A percentile compares a stretch with the other conserved stretches of the same genome.
These are phyloP conservation scores for Phytophthora fragariae DNA, from an alignment of 352 stramenopile genomes.

Conservation along the genomic window DNA sequence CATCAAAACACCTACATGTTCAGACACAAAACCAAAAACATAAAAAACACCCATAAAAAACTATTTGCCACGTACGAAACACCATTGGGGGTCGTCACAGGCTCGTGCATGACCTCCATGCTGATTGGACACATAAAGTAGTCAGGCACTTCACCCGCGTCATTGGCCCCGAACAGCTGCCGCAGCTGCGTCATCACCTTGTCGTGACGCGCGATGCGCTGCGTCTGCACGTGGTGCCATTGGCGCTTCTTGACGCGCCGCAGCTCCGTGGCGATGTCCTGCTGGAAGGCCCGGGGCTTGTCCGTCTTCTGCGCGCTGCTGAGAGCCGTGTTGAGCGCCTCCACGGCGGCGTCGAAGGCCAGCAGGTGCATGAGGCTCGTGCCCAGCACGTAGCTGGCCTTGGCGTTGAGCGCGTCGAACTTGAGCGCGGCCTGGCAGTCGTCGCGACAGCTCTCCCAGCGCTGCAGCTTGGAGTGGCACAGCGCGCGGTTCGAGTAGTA, in stretches of 20 bases:
- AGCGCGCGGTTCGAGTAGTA: conserved; percentile 88
- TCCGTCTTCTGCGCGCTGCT: conserved; percentile 62
- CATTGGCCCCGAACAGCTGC: conserved; percentile 41
- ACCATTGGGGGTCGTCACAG: conserved; percentile 80
- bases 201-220: conserved; percentile 51
- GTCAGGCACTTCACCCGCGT: conserved; percentile 65
- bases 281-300: conserved; percentile 60
- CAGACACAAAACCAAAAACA: neutral
- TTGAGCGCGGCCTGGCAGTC: conserved; percentile 68
- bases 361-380: conserved; percentile 61
- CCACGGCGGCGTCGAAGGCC: conserved; percentile 59
- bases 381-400: conserved; percentile 80
- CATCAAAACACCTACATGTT: neutral
- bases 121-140: conserved; percentile 86
- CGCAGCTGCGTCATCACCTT: conserved; percentile 50
- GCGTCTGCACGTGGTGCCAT: conserved; percentile 59
- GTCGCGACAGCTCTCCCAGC: conserved; percentile 68
- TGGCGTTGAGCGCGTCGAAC: conserved; percentile 72
- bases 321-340: conserved; percentile 59
- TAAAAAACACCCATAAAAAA: neutral
- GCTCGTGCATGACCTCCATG: conserved; percentile 87
- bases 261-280: conserved; percentile 69
- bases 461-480: conserved; percentile 72
- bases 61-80: conserved; percentile 57
- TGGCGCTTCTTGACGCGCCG: conserved; percentile 70